Evolutionary conservation across 441 rosid genomes (phyloP).

Genomic region (Euphorbia corollata): DNA sequence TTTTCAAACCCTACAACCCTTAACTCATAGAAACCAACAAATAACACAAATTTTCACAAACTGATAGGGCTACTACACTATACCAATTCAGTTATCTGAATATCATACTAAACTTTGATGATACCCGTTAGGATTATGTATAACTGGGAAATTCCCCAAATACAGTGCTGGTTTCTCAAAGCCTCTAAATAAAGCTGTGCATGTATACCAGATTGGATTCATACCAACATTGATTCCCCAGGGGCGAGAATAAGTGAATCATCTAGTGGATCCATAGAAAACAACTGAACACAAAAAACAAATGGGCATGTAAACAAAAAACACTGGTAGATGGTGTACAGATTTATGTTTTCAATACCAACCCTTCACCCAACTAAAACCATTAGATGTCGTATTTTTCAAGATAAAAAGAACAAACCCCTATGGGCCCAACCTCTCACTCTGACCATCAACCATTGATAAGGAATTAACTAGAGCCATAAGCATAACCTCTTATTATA

Average conservation of each 20-base stretch:
- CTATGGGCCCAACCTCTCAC: not conserved
- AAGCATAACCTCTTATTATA: not conserved
- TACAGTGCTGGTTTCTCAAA: not conserved
- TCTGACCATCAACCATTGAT: not conserved
- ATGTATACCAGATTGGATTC: not conserved
- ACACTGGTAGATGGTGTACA: not conserved
- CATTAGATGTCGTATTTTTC: not conserved
- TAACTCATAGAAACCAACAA: not conserved
- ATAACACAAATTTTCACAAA: not conserved
- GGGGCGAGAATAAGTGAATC: not conserved
- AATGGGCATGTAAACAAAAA: not conserved
- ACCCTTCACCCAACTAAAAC: not conserved
- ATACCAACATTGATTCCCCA: not conserved
- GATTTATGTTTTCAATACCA: not conserved
- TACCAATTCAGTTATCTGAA: not conserved
- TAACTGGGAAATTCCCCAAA: not conserved
- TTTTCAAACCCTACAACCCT: conserved; percentile 1
- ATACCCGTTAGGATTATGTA: not conserved
- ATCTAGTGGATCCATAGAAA: not conserved
- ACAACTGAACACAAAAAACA: not conserved
- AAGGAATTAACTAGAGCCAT: not conserved
- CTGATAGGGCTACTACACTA: not conserved
- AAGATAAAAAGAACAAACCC: not conserved
- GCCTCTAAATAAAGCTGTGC: not conserved
- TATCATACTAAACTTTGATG: too few relatives aligned